Percentiles rank a stretch among this genome's conserved stretches.
Conservation (phyloP, 2,329 filamentous ascomycete species). For the Paraphoma chrysanthemicola region DNA sequence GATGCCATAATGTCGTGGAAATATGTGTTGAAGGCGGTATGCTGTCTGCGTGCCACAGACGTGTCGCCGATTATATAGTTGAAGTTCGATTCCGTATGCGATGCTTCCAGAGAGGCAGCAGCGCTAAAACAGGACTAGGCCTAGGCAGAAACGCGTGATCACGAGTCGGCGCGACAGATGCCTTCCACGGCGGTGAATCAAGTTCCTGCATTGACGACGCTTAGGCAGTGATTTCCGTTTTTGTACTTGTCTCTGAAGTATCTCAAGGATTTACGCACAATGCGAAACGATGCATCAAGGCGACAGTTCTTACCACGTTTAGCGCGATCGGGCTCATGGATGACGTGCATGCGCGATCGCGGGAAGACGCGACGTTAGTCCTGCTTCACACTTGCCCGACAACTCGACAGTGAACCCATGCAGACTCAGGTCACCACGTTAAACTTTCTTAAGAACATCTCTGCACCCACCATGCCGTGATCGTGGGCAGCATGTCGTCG, state of each 20-base stretch:
- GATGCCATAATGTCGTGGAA: background rate
- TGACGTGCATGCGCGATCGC: slow-evolving; percentile 45
- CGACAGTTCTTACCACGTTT: background rate
- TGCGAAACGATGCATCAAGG: too few relatives aligned
- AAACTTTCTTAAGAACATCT: too few relatives aligned
- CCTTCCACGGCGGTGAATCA: too few relatives aligned
- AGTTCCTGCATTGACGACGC: too few relatives aligned
- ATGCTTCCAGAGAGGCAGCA: background rate
- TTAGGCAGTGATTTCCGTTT: too few relatives aligned
- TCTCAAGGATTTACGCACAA: too few relatives aligned
- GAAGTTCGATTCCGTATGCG: background rate
- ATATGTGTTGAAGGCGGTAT: background rate
- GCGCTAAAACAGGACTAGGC: too few relatives aligned
- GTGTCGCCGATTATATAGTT: background rate
- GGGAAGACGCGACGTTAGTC: slow-evolving; percentile 35
- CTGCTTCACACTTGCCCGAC: background rate
- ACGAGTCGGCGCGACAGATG: background rate
- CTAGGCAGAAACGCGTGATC: slow-evolving; percentile 7
- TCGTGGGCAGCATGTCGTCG: slow-evolving; percentile 51
- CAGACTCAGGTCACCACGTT: too few relatives aligned
- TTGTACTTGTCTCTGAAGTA: too few relatives aligned
- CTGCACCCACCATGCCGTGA: slow-evolving; percentile 17
- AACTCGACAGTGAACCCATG: background rate
- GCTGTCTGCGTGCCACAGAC: background rate
- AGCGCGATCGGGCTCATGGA: slow-evolving; percentile 32